Evolutionary conservation across 2,329 filamentous ascomycete genomes (phyloP).

Genomic region (Alternaria hordeiaustralica): DNA sequence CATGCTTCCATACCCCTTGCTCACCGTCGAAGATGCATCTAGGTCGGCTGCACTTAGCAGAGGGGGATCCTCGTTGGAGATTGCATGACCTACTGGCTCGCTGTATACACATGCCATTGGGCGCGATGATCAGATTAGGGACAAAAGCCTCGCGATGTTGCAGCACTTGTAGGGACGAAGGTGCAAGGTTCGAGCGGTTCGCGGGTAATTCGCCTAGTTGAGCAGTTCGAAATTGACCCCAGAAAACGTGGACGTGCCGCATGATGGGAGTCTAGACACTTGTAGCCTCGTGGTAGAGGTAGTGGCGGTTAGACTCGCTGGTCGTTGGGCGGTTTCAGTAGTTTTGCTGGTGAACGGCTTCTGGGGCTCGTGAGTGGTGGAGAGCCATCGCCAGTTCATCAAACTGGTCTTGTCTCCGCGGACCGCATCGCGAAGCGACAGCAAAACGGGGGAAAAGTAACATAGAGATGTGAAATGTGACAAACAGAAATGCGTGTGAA

Average conservation of each 20-base stretch:
- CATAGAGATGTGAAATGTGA: neutral
- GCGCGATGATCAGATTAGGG: conserved; percentile 16
- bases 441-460: neutral
- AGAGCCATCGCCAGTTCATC: conserved; percentile 4
- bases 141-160: conserved; percentile 27
- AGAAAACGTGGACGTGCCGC: conserved; percentile 28
- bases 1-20: conserved; percentile 5
- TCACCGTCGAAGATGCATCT: neutral
- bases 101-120: conserved; percentile 23
- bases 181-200: conserved; percentile 10
- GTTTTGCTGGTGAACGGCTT: neutral
- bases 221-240: conserved; percentile 27
- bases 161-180: conserved; percentile 17
- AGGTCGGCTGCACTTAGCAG: conserved; percentile 14
- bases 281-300: conserved; percentile 18
- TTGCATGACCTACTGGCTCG: conserved; percentile 20
- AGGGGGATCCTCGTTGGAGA: neutral
- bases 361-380: conserved; percentile 15
- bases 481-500: neutral
- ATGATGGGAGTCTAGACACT: conserved; percentile 27
- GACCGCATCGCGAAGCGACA: neutral
- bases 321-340: conserved; percentile 11
- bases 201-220: conserved; percentile 36
- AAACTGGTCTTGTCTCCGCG: conserved; percentile 12
- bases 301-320: conserved; percentile 10